A percentile compares a stretch with the other conserved stretches of the same genome.
phyloP scores from a whole-genome alignment of 306 rosid genomes.

The Castanea mollissima region DNA sequence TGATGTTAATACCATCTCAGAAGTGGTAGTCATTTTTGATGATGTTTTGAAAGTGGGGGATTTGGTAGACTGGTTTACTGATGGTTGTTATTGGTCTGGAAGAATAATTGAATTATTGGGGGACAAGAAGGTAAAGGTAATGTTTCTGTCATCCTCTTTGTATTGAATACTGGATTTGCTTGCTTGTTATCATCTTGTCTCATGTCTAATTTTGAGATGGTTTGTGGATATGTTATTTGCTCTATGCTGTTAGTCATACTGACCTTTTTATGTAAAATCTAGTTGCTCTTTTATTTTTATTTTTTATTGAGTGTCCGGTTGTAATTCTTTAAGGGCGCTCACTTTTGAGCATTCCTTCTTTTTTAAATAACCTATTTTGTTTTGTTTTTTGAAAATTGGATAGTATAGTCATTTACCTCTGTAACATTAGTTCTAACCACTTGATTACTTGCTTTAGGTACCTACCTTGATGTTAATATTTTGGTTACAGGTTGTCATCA shows the following conservation, averaged over 20 bases:
- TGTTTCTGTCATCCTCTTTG: conserved; percentile 2
- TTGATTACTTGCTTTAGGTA: neutral
- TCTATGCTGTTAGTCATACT: neutral
- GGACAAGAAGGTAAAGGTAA: conserved; percentile 55
- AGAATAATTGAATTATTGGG: conserved; percentile 44
- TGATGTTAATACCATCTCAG: conserved; percentile 40
- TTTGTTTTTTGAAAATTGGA: neutral
- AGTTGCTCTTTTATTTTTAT: neutral
- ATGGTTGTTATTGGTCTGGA: conserved; percentile 83
- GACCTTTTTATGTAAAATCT: neutral
- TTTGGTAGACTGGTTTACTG: conserved; percentile 77
- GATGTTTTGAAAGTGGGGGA: conserved; percentile 72
- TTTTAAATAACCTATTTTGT: no score
- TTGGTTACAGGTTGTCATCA: neutral
- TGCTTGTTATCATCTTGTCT: neutral
- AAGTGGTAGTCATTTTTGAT: conserved; percentile 40
- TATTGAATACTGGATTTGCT: conserved; percentile 8
- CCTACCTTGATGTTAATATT: neutral
- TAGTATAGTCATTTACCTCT: neutral
- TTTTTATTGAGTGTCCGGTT: no score
- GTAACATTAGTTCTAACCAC: neutral
- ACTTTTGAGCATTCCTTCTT: no score
- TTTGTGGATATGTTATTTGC: neutral
- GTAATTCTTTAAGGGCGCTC: no score
- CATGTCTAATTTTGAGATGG: neutral